Base-by-base conservation (phyloP, 164 flowering plant genomes). In the Warburgia ugandensis region DNA sequence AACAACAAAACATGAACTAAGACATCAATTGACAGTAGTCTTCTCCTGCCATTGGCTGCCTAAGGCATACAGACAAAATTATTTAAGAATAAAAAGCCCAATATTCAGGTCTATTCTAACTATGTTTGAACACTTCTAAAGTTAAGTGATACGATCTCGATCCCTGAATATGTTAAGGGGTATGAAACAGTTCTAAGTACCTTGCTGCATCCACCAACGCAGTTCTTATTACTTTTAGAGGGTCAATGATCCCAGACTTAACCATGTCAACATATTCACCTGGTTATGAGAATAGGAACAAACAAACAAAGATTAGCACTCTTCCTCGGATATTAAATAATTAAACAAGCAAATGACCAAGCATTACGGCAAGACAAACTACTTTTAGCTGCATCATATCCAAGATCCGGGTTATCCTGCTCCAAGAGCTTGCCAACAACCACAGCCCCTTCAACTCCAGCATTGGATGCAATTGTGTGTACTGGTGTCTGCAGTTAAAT, bases 331-430 rank as follows among this genome's bases (percentile, higher is more conserved):
- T n/a, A n/a, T n/a, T n/a, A n/a, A n/a, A n/a, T n/a, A n/a, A n/a
- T n/a, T n/a, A n/a, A n/a, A n/a, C n/a, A n/a, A n/a, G n/a, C n/a
- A 0, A 2, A 37, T 11, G 41, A 1, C 17, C 14, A 37, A 37
- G 17, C 17, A 4, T 32, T 0, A 20, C 10, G 22, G 45, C n/a
- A 28, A 21, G 32, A 11, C 7, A 44, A 6, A 6, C 5, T 1
- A 88, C 99, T 97, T 78, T 89, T 94, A 32, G 99, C 95, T 25
- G 99, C 99, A 77, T 94, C 99, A 53, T 94, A 94, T 20, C 99
- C 99, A 56, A 86, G 81, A 39, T 94, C 96, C 25, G 75, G 76
- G 64, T 89, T 63, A 19, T 78, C 88, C 46, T 84, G 91, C 68
- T 94, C 99, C 73, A 89, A 60, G 30, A 94, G 78, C 70, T 94